Conservation (phyloP, 768 basidiomycete genomes). For the Phanerochaete sordida region DNA sequence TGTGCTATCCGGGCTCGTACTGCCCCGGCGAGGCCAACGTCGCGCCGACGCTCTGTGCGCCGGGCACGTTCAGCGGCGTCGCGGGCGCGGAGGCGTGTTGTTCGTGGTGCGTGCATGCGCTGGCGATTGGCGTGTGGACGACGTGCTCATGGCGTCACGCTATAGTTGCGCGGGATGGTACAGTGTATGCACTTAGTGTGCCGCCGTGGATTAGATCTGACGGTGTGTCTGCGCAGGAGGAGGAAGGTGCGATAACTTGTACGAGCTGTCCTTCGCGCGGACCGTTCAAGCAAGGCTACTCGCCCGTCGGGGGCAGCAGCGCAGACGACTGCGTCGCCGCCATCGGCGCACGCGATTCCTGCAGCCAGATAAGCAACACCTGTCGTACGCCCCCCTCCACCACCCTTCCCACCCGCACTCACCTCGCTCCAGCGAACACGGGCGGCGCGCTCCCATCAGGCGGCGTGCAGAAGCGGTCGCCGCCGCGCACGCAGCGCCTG, state of each 20-base stretch:
- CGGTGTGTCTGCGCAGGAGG: constrained; percentile 5
- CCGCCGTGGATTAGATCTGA: no score
- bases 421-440: constrained; percentile 4
- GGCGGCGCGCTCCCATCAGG: constrained; percentile 13
- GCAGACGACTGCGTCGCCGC: constrained; percentile 11
- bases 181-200: no score
- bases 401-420: neutral
- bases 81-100: constrained; percentile 19
- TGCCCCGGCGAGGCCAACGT: constrained; percentile 17
- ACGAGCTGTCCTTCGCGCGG: constrained; percentile 15
- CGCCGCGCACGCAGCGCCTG: neutral
- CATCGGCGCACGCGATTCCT: constrained; percentile 11
- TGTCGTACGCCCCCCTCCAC: constrained; percentile 16
- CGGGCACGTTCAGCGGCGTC: constrained; percentile 13
- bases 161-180: constrained; percentile 19
- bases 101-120: constrained; percentile 10
- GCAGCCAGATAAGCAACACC: constrained; percentile 4
- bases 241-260: constrained; percentile 17
- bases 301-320: constrained; percentile 9
- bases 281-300: constrained; percentile 9
- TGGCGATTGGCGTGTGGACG: neutral
- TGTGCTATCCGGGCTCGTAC: constrained; percentile 17
- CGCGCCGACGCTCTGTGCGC: constrained; percentile 9
- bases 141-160: neutral
- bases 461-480: neutral